Evolutionary conservation across 164 flowering plant genomes (phyloP).

Genomic region (Euptelea pleiosperma): DNA sequence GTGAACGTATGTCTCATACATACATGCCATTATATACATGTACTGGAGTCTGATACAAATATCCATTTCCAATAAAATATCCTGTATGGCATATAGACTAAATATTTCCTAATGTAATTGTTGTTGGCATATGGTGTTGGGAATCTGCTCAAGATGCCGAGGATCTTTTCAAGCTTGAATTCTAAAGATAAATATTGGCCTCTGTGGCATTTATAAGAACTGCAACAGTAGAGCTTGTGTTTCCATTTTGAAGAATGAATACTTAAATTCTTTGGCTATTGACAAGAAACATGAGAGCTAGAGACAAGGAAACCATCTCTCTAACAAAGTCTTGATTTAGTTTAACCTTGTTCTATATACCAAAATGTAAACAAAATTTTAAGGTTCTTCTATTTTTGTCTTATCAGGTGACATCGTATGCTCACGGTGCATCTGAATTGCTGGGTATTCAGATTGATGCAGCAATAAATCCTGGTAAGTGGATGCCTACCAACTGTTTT

Average conservation of each 20-base stretch:
- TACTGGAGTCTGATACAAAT: too few relatives aligned
- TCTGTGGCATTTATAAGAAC: background rate
- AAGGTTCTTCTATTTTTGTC: background rate
- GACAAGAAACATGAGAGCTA: background rate
- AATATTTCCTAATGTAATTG: too few relatives aligned
- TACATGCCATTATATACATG: background rate
- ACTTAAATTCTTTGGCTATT: background rate
- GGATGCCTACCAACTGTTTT: slow-evolving; percentile 1
- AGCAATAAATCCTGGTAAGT: slow-evolving; percentile 96
- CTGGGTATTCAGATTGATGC: slow-evolving; percentile 99
- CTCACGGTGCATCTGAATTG: slow-evolving; percentile 92
- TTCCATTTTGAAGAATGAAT: background rate
- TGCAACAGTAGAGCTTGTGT: background rate
- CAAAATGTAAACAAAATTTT: background rate
- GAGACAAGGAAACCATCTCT: background rate
- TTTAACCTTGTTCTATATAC: background rate
- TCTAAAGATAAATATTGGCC: background rate
- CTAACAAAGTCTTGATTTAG: background rate
- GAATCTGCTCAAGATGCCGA: slow-evolving; percentile 7
- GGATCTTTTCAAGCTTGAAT: background rate
- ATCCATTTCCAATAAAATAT: too few relatives aligned
- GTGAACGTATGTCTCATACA: background rate
- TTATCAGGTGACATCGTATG: slow-evolving; percentile 89
- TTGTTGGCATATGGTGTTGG: too few relatives aligned
- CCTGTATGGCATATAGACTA: too few relatives aligned